Evolutionary conservation across 2,329 filamentous ascomycete species (phyloP).

Genomic region (Aspergillus sp.): DNA sequence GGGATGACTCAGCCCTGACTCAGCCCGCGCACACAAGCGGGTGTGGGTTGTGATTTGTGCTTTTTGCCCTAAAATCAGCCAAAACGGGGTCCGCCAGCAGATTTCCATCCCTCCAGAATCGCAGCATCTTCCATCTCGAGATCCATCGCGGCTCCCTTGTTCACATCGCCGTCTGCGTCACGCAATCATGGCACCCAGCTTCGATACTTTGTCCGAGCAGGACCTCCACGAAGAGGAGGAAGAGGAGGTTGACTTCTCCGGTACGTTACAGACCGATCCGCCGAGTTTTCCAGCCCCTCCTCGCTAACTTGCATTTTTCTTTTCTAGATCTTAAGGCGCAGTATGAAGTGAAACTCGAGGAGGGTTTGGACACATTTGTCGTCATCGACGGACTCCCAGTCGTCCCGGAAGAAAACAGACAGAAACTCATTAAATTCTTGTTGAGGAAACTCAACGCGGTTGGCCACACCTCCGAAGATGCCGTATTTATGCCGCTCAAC

Average conservation of each 20-base stretch:
- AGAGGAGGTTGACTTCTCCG: conserved; percentile 89
- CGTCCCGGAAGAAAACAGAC: conserved; percentile 85
- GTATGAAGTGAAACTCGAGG: conserved; percentile 93
- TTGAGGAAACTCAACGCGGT: conserved; percentile 87
- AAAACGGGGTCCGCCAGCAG: conserved; percentile 26
- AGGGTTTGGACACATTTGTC: conserved; percentile 94
- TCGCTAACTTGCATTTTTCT: conserved; percentile 18
- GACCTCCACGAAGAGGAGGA: conserved; percentile 89
- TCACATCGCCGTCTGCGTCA: conserved; percentile 23
- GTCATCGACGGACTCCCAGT: conserved; percentile 91
- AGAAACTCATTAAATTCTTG: conserved; percentile 94
- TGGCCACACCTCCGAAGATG: conserved; percentile 81
- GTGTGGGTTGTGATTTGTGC: conserved; percentile 31
- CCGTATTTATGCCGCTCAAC: conserved; percentile 90
- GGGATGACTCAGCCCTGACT: conserved; percentile 23
- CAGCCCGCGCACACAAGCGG: conserved; percentile 34
- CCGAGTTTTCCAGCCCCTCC: conserved; percentile 28
- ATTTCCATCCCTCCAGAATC: conserved; percentile 32
- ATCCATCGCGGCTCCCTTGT: conserved; percentile 19
- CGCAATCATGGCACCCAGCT: conserved; percentile 84
- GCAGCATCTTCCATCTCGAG: conserved; percentile 25
- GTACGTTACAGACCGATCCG: conserved; percentile 34
- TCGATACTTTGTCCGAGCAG: conserved; percentile 87
- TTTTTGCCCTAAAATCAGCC: conserved; percentile 33
- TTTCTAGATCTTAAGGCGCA: conserved; percentile 77